Conservation (phyloP, 2,329 filamentous ascomycete genomes). For the Nemania sp. region DNA sequence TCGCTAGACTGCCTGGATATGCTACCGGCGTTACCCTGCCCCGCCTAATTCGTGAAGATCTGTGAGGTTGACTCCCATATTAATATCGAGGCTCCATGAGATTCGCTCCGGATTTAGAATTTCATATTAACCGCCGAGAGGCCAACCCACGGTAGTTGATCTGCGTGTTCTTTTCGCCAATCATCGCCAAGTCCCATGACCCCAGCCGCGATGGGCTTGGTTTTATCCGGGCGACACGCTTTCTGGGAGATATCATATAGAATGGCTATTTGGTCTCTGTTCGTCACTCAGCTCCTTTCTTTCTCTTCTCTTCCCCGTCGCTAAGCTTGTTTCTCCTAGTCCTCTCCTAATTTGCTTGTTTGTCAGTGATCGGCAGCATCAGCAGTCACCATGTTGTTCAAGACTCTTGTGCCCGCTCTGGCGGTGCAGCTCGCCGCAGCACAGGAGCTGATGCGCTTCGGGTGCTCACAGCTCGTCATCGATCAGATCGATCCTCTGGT, state of each 20-base stretch:
- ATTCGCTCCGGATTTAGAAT: constrained; percentile 34
- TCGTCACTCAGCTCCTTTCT: constrained; percentile 1
- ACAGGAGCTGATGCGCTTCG: constrained; percentile 44
- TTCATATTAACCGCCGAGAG: constrained; percentile 37
- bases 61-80: constrained; percentile 26
- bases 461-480: constrained; percentile 42
- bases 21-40: constrained; percentile 30
- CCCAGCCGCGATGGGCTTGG: constrained; percentile 33
- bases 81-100: constrained; percentile 35
- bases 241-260: constrained; percentile 28
- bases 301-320: constrained; percentile 15
- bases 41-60: constrained; percentile 34
- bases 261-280: constrained; percentile 15
- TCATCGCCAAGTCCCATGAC: constrained; percentile 27
- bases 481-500: constrained; percentile 40
- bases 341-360: constrained; percentile 1
- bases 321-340: constrained; percentile 9
- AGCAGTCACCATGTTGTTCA: constrained; percentile 36
- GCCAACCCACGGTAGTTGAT: constrained; percentile 36
- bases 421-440: constrained; percentile 37
- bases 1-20: constrained; percentile 8
- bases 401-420: constrained; percentile 35
- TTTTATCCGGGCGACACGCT: constrained; percentile 34
- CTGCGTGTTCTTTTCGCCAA: constrained; percentile 29
- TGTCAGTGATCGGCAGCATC: constrained; percentile 8